phyloP scores from a whole-genome alignment of 371 early-diverging fungal genomes.

The Apophysomyces trapeziformis region DNA sequence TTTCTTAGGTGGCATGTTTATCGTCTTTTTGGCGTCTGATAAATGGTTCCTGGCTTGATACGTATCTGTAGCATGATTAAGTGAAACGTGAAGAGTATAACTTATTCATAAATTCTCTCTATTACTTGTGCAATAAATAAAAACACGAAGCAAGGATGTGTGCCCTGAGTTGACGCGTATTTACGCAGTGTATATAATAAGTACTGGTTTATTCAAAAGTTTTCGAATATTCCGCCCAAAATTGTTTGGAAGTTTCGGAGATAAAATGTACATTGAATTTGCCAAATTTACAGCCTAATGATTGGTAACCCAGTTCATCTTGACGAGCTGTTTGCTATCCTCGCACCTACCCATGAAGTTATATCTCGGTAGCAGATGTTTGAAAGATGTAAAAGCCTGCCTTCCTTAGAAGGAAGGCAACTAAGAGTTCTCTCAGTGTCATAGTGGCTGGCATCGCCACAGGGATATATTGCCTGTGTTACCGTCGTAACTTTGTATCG shows the following conservation, averaged over 20 bases:
- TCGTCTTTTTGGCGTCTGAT: neutral
- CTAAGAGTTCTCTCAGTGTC: neutral
- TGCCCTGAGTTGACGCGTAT: conserved; percentile 11
- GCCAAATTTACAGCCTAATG: too few relatives aligned
- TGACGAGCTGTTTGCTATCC: neutral
- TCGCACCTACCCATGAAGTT: neutral
- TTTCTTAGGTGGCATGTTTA: conserved; percentile 8
- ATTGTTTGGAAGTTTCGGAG: neutral
- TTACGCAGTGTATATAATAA: neutral
- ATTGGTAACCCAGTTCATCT: neutral
- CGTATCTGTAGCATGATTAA: conserved; percentile 2
- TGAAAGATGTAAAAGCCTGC: neutral
- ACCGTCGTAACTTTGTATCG: neutral
- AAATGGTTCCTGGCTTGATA: neutral
- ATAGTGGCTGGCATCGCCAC: neutral
- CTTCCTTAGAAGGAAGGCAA: neutral
- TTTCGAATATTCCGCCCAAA: neutral
- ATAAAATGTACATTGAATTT: too few relatives aligned
- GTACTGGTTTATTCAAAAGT: neutral
- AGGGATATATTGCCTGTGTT: neutral
- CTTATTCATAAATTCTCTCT: neutral
- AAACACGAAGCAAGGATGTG: conserved; percentile 9
- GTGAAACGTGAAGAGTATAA: neutral
- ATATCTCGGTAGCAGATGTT: neutral
- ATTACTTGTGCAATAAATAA: neutral